Evolutionary conservation across 208 protist genomes (phyloP), one percentile per base, ranked within the genome.

Genomic region (Blastocrithidia nonstop): DNA sequence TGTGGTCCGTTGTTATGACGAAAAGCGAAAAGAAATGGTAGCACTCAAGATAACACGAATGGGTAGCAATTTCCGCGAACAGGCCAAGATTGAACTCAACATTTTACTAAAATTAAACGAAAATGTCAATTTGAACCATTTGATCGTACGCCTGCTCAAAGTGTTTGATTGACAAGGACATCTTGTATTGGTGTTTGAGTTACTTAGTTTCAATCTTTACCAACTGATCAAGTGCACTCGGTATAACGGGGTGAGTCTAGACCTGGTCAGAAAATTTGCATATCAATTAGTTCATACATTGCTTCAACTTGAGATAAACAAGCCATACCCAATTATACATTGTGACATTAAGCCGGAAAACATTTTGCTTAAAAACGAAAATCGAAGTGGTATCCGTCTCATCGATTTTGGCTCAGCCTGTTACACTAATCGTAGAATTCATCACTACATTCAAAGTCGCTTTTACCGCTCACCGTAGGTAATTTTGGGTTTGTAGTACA

Each of bases 401-500:
- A 98, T 99, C 41, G 98, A 99, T 61, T 99, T 99, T 65, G 98
- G 98, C 35, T 94, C 74, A 15, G 87, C 93, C 7, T 99, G 96
- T 66, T 94, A 94, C 57, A 47, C 52, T 17, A 95, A 41, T 81
- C 96, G 71, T 65, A 66, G 49, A 81, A 95, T 80, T 92, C 99
- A 73, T 43, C 86, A 79, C 5, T 98, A 98, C 73, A 98, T 98
- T 38, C 96, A 98, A 56, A 89, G 70, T 22, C 88, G 96, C 57
- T 98, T 97, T 71, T 99, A 99, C 66, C 96, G 99, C 57, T 91
- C 81, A 50, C 92, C 88, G 0, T 97, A 80, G 94, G 96, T 99
- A 11, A 82, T 99, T 39, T 61, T 99, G 13, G 89, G 94, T 28
- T 51, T 96, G 1, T 65, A 75, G 29, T 98, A 99, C 65, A 61